Conservation (phyloP, 306 rosid species). For the Calophaca sinica region DNA sequence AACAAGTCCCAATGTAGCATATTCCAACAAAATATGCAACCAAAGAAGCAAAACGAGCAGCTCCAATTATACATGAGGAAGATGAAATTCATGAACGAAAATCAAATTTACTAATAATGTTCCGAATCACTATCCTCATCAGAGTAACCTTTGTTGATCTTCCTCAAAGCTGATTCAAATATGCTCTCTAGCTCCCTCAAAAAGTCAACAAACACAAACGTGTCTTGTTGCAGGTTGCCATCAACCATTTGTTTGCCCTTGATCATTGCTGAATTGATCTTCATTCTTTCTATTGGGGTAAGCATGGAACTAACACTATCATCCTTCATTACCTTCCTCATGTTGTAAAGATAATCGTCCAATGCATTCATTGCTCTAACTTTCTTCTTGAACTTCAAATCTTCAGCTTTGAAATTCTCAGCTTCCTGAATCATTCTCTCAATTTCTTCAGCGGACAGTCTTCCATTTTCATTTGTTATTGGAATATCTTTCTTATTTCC, state of each 20-base stretch:
- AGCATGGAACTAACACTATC: neutral
- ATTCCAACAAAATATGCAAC: too few species aligned
- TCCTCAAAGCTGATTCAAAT: slow-evolving; percentile 51
- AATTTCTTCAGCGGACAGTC: slow-evolving; percentile 49
- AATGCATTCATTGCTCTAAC: slow-evolving; percentile 45
- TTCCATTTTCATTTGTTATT: slow-evolving; percentile 49
- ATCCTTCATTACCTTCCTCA: slow-evolving; percentile 39
- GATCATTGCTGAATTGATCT: neutral
- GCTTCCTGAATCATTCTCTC: slow-evolving; percentile 55
- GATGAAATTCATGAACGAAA: too few species aligned
- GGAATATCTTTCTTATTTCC: slow-evolving; percentile 50
- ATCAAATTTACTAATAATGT: neutral
- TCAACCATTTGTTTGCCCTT: neutral
- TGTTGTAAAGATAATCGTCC: slow-evolving; percentile 51
- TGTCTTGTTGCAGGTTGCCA: slow-evolving; percentile 39
- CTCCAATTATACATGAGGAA: too few species aligned
- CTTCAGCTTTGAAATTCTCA: slow-evolving; percentile 50
- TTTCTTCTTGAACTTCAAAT: slow-evolving; percentile 50
- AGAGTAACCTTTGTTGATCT: neutral
- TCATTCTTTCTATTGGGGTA: neutral
- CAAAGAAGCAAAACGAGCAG: too few species aligned
- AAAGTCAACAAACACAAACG: slow-evolving; percentile 50
- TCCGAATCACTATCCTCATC: neutral
- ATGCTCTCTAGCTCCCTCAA: slow-evolving; percentile 48
- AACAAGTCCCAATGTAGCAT: too few species aligned